Percentiles rank a stretch among this genome's conserved stretches.
phyloP scores from a whole-genome alignment of 1,284 basidiomycete species.

The Puccinia hordei region DNA sequence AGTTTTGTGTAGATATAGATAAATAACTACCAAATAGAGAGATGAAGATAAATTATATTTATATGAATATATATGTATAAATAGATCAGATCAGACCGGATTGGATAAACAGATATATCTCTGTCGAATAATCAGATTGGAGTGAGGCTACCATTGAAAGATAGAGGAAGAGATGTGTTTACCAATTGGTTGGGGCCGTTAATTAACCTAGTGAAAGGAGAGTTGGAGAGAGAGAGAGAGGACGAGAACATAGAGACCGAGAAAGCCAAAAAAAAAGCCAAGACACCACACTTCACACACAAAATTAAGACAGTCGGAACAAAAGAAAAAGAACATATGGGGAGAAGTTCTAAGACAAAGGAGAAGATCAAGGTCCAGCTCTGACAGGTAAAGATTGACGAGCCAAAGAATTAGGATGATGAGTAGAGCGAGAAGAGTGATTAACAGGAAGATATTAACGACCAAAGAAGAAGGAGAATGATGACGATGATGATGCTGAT shows the following conservation, averaged over 20 bases:
- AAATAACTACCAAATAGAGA: too few species aligned
- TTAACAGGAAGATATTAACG: not conserved
- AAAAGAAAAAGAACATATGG: not conserved
- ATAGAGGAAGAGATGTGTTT: not conserved
- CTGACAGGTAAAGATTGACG: constrained; percentile 32
- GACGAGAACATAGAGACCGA: not conserved
- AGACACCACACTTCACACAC: too few species aligned
- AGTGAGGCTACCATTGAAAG: too few species aligned
- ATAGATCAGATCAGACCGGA: too few species aligned
- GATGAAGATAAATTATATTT: too few species aligned
- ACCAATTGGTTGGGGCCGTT: too few species aligned
- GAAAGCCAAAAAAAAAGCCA: too few species aligned
- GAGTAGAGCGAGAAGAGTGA: not conserved
- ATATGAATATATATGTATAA: too few species aligned
- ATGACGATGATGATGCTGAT: not conserved
- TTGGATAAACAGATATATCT: too few species aligned
- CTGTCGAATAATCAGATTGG: too few species aligned
- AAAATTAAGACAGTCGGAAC: too few species aligned
- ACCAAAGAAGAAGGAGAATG: not conserved
- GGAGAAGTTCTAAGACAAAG: not conserved
- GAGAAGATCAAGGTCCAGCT: constrained; percentile 20
- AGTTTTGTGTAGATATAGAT: too few species aligned
- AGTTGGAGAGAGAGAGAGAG: not conserved
- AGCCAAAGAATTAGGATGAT: not conserved
- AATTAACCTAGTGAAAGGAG: not conserved